Percentiles rank a stretch among this genome's conserved stretches.
Evolutionary conservation across 2,329 filamentous ascomycete species (phyloP).

Genomic region (Claviceps sorghi): DNA sequence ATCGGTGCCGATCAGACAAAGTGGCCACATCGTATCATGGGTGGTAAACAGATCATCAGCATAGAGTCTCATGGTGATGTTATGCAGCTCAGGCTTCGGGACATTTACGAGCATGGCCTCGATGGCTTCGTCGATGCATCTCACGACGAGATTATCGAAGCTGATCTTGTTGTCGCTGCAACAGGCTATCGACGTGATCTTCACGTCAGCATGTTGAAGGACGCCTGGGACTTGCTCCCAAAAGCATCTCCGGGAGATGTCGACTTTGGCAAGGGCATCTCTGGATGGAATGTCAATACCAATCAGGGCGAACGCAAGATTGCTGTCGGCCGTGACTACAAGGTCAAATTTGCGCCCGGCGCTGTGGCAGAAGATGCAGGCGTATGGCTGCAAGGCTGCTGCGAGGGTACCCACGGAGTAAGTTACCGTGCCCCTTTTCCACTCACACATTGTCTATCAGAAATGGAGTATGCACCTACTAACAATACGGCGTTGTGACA

Average conservation of each 20-base stretch:
- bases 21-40: constrained; percentile 74
- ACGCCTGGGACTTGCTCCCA: constrained; percentile 51
- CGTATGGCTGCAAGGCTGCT: constrained; percentile 88
- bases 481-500: constrained; percentile 16
- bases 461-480: not conserved
- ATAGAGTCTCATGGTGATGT: constrained; percentile 38
- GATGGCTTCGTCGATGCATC: constrained; percentile 24
- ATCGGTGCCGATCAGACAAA: constrained; percentile 51
- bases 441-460: not conserved
- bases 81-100: constrained; percentile 46
- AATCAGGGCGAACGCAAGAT: constrained; percentile 34
- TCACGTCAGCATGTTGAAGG: constrained; percentile 62
- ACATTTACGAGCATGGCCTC: constrained; percentile 23
- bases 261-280: constrained; percentile 20
- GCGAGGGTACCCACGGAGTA: constrained; percentile 82
- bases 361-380: constrained; percentile 60
- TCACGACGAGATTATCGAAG: constrained; percentile 49
- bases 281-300: constrained; percentile 27
- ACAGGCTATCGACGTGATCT: constrained; percentile 72
- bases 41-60: constrained; percentile 49
- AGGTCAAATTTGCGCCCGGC: constrained; percentile 53
- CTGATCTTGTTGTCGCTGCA: constrained; percentile 71
- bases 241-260: constrained; percentile 19
- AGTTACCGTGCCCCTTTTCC: constrained; percentile 25
- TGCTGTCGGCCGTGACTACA: constrained; percentile 64